Percentiles rank a stretch among this genome's conserved stretches.
phyloP scores from a whole-genome alignment of 441 rosid species.

The Erodium trifolium region DNA sequence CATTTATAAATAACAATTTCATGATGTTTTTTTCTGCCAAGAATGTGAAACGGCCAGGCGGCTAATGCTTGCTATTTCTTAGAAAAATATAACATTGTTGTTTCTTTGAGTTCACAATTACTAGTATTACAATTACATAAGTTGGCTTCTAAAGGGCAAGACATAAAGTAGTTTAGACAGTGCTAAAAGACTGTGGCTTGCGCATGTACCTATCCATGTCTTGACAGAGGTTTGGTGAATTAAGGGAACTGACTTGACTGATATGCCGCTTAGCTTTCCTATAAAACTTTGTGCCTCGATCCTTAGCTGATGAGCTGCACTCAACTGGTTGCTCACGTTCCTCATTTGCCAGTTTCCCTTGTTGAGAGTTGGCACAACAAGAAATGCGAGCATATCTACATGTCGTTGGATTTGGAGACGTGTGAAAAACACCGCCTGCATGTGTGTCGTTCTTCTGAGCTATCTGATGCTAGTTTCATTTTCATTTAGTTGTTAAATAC shows the following conservation, averaged over 20 bases:
- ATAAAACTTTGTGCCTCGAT: neutral
- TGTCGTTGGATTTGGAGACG: neutral
- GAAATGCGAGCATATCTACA: neutral
- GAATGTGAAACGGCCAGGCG: no score
- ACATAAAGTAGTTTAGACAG: neutral
- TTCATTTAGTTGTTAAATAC: no score
- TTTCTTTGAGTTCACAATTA: neutral
- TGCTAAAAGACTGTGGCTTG: neutral
- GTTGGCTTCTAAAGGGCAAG: no score
- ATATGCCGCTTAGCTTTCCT: neutral
- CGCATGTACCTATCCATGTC: neutral
- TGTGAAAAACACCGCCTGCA: neutral
- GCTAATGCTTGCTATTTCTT: no score
- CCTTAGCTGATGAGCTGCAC: neutral
- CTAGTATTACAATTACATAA: neutral
- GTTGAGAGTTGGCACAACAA: conserved; percentile 2
- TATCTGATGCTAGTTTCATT: neutral
- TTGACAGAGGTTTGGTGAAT: neutral
- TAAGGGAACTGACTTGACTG: neutral
- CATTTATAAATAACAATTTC: no score
- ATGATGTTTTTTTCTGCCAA: no score
- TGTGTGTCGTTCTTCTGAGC: neutral
- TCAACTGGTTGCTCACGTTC: no score
- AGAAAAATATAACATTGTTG: no score
- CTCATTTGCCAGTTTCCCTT: neutral